Percentiles rank a stretch among this genome's conserved stretches.
phyloP scores from a whole-genome alignment of 371 early-diverging fungal genomes.

The Mortierella sp. region DNA sequence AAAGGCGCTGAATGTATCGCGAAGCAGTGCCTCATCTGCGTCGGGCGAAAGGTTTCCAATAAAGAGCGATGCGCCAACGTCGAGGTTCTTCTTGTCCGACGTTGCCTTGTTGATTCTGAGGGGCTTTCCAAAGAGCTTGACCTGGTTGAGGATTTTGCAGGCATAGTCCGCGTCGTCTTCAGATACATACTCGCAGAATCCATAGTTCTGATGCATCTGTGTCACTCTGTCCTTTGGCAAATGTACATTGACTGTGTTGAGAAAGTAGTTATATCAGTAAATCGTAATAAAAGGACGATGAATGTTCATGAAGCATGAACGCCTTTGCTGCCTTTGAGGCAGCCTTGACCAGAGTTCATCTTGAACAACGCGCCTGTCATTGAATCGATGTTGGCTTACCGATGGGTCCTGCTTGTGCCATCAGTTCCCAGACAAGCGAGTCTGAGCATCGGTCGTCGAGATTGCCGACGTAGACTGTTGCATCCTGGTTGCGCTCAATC shows the following conservation, averaged over 20 bases:
- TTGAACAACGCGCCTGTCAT: neutral
- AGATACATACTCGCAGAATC: constrained; percentile 95
- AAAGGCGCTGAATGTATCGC: constrained; percentile 97
- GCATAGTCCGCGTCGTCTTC: constrained; percentile 98
- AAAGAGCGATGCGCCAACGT: constrained; percentile 97
- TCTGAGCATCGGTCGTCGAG: constrained; percentile 96
- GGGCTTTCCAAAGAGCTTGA: constrained; percentile 95
- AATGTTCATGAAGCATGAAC: neutral
- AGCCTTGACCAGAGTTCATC: neutral
- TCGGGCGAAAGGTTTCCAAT: constrained; percentile 96
- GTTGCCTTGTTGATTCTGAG: constrained; percentile 97
- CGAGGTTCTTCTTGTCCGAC: constrained; percentile 90
- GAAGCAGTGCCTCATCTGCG: constrained; percentile 95
- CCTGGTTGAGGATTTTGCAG: constrained; percentile 95
- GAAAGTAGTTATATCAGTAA: neutral
- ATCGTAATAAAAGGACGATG: neutral
- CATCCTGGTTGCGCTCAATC: constrained; percentile 90
- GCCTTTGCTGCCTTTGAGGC: neutral
- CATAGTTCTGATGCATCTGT: constrained; percentile 95
- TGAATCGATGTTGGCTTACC: constrained; percentile 62
- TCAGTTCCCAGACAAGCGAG: constrained; percentile 96
- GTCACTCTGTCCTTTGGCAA: constrained; percentile 98
- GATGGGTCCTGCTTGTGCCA: constrained; percentile 98
- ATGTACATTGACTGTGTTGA: constrained; percentile 86
- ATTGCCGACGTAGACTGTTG: constrained; percentile 98